Conservation (phyloP, 2,329 filamentous ascomycete species). For the Boeremia exigua region DNA sequence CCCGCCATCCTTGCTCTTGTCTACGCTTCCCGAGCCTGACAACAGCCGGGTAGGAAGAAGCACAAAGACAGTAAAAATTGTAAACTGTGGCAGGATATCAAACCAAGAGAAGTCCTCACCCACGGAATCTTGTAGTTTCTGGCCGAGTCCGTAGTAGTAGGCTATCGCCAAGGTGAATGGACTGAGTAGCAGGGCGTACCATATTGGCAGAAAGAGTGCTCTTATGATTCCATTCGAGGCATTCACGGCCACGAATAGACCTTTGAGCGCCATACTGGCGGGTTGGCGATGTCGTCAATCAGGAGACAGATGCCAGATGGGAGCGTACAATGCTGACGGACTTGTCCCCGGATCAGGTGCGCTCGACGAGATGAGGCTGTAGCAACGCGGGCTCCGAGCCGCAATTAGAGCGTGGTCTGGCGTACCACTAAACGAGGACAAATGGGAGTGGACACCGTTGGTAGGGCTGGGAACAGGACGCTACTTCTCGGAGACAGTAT, state of each 20-base stretch:
- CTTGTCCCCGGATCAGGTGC: constrained; percentile 7
- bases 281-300: constrained; percentile 9
- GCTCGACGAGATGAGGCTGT: constrained; percentile 9
- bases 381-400: constrained; percentile 9
- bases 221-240: constrained; percentile 43
- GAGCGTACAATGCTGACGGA: constrained; percentile 1
- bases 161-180: constrained; percentile 36
- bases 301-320: constrained; percentile 5
- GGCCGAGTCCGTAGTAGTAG: constrained; percentile 32
- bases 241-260: constrained; percentile 43
- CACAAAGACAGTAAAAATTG: constrained; percentile 34
- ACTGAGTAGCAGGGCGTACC: constrained; percentile 38
- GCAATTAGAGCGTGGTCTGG: constrained; percentile 6
- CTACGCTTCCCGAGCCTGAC: constrained; percentile 25
- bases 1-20: constrained; percentile 33
- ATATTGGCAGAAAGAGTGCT: constrained; percentile 42
- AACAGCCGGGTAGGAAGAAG: constrained; percentile 41
- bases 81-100: constrained; percentile 40
- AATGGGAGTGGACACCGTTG: constrained; percentile 5
- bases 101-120: constrained; percentile 34
- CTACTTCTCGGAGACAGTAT: constrained; percentile 6
- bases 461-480: constrained; percentile 13
- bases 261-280: constrained; percentile 40
- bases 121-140: constrained; percentile 24
- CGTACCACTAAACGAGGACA: constrained; percentile 5